phyloP scores from a whole-genome alignment of 2,329 filamentous ascomycete species.

The Ophiosphaerella narmari region DNA sequence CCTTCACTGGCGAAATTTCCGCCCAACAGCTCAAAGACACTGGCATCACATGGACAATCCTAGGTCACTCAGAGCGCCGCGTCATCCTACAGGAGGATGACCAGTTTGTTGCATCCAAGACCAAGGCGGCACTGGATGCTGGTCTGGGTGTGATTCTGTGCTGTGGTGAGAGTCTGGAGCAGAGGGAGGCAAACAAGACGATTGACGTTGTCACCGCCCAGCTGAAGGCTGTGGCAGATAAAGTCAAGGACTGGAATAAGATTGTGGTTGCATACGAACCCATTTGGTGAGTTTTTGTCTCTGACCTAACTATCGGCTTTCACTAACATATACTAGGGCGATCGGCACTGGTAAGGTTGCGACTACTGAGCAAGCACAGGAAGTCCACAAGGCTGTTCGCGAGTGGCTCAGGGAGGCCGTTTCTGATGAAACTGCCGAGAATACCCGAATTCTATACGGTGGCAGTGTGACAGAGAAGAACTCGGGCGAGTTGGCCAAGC shows the following conservation, averaged over 20 bases:
- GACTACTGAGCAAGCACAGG: conserved; percentile 49
- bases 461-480: conserved; percentile 98
- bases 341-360: conserved; percentile 75
- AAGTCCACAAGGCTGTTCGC: conserved; percentile 75
- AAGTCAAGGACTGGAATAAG: conserved; percentile 86
- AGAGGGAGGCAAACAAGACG: conserved; percentile 84
- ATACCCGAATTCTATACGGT: conserved; percentile 93
- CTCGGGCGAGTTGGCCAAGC: conserved; percentile 87
- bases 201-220: conserved; percentile 84
- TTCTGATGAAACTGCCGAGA: conserved; percentile 77
- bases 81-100: conserved; percentile 87
- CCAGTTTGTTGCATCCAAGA: conserved; percentile 84
- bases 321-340: conserved; percentile 53
- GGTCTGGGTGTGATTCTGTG: conserved; percentile 93
- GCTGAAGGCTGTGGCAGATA: conserved; percentile 78
- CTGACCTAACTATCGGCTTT: neutral
- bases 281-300: conserved; percentile 72
- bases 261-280: conserved; percentile 98
- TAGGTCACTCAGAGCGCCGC: conserved; percentile 94
- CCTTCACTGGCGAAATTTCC: conserved; percentile 96
- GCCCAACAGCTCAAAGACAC: conserved; percentile 88
- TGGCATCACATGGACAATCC: conserved; percentile 85
- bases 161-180: conserved; percentile 93
- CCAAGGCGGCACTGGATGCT: conserved; percentile 86
- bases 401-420: conserved; percentile 78